Percentiles rank a stretch among this genome's conserved stretches.
phyloP scores from a whole-genome alignment of 2,329 filamentous ascomycete genomes.

The Biscogniauxia marginata region DNA sequence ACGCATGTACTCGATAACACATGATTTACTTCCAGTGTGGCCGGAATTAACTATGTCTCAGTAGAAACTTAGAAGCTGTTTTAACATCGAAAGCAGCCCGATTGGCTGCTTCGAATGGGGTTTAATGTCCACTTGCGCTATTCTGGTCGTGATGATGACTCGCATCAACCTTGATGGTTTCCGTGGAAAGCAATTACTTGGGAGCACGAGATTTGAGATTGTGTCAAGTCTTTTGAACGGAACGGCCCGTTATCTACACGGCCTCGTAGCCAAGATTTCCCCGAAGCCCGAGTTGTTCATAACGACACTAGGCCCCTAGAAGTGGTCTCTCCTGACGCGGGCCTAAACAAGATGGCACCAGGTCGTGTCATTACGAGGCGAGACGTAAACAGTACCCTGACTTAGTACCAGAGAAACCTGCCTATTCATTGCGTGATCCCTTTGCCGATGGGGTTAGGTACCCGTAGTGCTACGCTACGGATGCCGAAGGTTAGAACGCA shows the following conservation, averaged over 20 bases:
- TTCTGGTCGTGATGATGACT: conserved; percentile 7
- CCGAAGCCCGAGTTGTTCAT: conserved; percentile 15
- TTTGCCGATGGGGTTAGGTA: conserved; percentile 9
- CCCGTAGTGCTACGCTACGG: conserved; percentile 5
- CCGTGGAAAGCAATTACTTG: conserved; percentile 5
- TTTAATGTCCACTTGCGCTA: conserved; percentile 15
- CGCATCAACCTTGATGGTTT: conserved; percentile 11
- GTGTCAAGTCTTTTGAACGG: conserved; percentile 14
- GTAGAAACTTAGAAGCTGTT: conserved; percentile 11
- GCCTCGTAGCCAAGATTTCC: conserved; percentile 13
- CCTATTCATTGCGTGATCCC: conserved; percentile 7
- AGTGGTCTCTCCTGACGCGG: conserved; percentile 18
- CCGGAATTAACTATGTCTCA: conserved; percentile 18
- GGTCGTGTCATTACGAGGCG: conserved; percentile 2
- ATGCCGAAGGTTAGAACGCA: conserved; percentile 9
- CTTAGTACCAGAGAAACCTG: conserved; percentile 5
- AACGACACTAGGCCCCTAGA: conserved; percentile 19
- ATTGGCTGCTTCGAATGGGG: conserved; percentile 15
- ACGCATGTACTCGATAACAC: conserved; percentile 31
- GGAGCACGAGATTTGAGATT: conserved; percentile 9
- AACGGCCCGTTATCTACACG: conserved; percentile 21
- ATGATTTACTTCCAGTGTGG: conserved; percentile 29
- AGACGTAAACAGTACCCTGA: conserved; percentile 14
- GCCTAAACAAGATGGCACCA: conserved; percentile 7
- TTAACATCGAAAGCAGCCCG: conserved; percentile 4